phyloP scores from a whole-genome alignment of 176 grass and related monocot species.

The Paspalum notatum region DNA sequence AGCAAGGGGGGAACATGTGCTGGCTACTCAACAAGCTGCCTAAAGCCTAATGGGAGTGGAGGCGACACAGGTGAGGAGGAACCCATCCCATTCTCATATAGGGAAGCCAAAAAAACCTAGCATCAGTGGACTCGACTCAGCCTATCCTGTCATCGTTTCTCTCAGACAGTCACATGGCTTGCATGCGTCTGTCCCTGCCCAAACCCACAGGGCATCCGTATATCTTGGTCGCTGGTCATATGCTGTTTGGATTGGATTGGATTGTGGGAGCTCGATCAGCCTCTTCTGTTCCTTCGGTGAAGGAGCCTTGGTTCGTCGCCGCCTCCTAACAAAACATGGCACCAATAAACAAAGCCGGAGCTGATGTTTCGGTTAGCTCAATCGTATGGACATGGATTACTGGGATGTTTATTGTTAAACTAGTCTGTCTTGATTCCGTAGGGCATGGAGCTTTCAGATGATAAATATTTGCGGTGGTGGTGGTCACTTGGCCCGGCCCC shows the following conservation, averaged over 20 bases:
- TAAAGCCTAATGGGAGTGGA: neutral
- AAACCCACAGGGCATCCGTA: constrained; percentile 34
- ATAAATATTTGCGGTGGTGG: constrained; percentile 35
- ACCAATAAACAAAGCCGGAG: constrained; percentile 9
- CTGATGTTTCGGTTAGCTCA: constrained; percentile 32
- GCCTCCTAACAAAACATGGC: neutral
- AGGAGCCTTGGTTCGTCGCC: neutral
- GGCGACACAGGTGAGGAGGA: constrained; percentile 4
- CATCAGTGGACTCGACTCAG: constrained; percentile 9
- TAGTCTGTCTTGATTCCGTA: neutral
- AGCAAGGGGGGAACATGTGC: constrained; percentile 33
- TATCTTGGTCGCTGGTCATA: constrained; percentile 1
- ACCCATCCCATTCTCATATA: neutral
- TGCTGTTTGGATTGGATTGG: constrained; percentile 33
- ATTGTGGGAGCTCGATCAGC: too few relatives aligned
- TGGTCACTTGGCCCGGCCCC: too few relatives aligned
- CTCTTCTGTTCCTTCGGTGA: neutral
- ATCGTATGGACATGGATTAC: constrained; percentile 48
- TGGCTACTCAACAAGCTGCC: neutral
- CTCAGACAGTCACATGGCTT: constrained; percentile 32
- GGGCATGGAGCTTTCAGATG: constrained; percentile 24
- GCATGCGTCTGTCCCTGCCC: constrained; percentile 34
- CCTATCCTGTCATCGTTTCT: neutral
- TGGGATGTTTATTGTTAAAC: neutral
- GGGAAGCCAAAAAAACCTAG: neutral